These are phyloP conservation scores for Lactarius hatsudake DNA, from an alignment of 768 basidiomycete genomes.

Conservation along the genomic window DNA sequence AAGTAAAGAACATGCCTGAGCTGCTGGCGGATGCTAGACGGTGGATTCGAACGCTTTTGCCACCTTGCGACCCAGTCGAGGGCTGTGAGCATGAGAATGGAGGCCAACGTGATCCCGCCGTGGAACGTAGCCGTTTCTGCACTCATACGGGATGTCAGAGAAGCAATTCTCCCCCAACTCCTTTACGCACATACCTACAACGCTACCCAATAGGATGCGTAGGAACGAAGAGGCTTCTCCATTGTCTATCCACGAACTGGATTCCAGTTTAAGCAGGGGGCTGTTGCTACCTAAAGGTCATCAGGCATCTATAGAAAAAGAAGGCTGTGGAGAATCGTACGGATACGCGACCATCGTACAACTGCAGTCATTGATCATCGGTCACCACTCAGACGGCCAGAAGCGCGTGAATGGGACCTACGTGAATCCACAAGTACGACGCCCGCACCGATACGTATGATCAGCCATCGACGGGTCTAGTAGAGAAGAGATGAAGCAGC, in stretches of 20 bases:
- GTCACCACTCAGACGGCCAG: background rate
- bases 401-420: conserved; percentile 38
- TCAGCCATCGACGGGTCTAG: conserved; percentile 58
- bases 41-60: conserved; percentile 20
- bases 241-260: conserved; percentile 44
- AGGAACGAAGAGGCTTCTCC: conserved; percentile 50
- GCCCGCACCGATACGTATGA: conserved; percentile 56
- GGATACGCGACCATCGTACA: conserved; percentile 74
- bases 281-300: background rate
- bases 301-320: background rate
- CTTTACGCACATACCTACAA: conserved; percentile 46
- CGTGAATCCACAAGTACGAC: conserved; percentile 70
- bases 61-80: conserved; percentile 39
- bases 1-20: conserved; percentile 12
- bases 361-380: conserved; percentile 41
- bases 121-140: conserved; percentile 79
- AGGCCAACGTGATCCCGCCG: conserved; percentile 57
- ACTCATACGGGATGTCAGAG: background rate
- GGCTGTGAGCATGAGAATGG: conserved; percentile 47
- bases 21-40: conserved; percentile 21
- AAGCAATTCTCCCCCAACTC: conserved; percentile 3
- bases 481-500: conserved; percentile 15
- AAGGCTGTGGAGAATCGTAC: conserved; percentile 36
- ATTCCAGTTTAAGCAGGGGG: conserved; percentile 3
- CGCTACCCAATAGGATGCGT: conserved; percentile 62